Evolutionary conservation across 495 filamentous ascomycete genomes (phyloP).

Genomic region (Aspergillus baeticus): DNA sequence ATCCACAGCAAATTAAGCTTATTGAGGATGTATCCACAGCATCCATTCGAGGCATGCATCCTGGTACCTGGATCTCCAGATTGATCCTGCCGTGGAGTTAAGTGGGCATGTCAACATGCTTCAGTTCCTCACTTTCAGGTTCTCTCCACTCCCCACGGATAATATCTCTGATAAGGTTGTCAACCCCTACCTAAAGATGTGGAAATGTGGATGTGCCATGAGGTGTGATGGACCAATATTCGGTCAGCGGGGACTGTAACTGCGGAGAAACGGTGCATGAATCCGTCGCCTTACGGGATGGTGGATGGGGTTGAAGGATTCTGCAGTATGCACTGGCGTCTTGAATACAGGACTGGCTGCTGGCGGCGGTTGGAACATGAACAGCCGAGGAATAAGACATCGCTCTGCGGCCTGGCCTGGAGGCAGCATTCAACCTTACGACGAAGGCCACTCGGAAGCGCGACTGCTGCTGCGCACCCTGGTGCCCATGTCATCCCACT

Average conservation of each 20-base stretch:
- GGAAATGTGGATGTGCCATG: constrained; percentile 31
- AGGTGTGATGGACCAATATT: constrained; percentile 24
- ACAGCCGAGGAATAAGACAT: neutral
- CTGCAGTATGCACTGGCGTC: too few species aligned
- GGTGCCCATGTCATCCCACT: neutral
- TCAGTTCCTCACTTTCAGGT: constrained; percentile 14
- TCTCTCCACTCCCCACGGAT: constrained; percentile 24
- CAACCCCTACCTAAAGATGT: constrained; percentile 20
- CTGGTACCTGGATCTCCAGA: constrained; percentile 3
- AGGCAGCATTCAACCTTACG: neutral
- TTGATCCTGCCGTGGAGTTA: constrained; percentile 21
- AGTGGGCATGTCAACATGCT: constrained; percentile 24
- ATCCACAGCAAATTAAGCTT: constrained; percentile 4
- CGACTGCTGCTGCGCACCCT: neutral
- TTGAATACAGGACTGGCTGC: too few species aligned
- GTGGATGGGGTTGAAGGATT: constrained; percentile 7
- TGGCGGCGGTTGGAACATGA: neutral
- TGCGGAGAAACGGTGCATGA: constrained; percentile 26
- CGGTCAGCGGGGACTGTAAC: constrained; percentile 24
- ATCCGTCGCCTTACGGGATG: constrained; percentile 16
- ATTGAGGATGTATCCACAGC: constrained; percentile 10
- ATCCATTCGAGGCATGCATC: neutral
- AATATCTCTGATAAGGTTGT: constrained; percentile 28
- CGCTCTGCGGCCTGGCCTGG: neutral
- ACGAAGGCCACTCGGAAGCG: neutral